A percentile compares a stretch with the other conserved stretches of the same genome.
Evolutionary conservation across 176 grass and related monocot species (phyloP).

Genomic region (Triticum aestivum): DNA sequence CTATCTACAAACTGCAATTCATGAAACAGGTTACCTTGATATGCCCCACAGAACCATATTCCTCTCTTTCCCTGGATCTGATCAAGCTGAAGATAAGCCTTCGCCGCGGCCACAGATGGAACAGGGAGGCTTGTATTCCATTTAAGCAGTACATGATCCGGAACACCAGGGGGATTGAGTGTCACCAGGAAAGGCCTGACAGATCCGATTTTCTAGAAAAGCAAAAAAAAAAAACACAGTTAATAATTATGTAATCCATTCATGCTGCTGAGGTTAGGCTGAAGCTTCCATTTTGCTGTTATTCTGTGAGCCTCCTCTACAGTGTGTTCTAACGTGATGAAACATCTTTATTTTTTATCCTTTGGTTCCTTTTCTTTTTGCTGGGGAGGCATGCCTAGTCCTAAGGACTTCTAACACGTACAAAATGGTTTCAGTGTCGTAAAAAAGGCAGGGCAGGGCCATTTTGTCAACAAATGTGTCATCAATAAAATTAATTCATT

Average conservation of each 20-base stretch:
- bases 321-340: not conserved
- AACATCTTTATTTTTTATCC: not conserved
- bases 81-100: constrained; percentile 5
- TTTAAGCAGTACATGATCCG: constrained; percentile 3
- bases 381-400: not conserved
- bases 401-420: not conserved
- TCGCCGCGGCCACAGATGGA: not conserved
- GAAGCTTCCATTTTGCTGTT: not conserved
- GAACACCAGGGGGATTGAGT: not conserved
- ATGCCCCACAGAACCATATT: constrained; percentile 6
- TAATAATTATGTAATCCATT: not conserved
- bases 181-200: not conserved
- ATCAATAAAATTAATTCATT: not conserved
- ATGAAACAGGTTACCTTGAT: not conserved
- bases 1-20: not conserved
- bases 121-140: not conserved
- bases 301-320: not conserved
- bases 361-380: not conserved
- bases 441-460: not conserved
- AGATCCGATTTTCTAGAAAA: not conserved
- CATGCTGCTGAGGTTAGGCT: not conserved
- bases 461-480: not conserved
- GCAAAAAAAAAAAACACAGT: not conserved
- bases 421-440: not conserved
- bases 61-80: not conserved